Evolutionary conservation across 2,329 filamentous ascomycete genomes (phyloP).

Genomic region (Rhytidhysteron rufulum): DNA sequence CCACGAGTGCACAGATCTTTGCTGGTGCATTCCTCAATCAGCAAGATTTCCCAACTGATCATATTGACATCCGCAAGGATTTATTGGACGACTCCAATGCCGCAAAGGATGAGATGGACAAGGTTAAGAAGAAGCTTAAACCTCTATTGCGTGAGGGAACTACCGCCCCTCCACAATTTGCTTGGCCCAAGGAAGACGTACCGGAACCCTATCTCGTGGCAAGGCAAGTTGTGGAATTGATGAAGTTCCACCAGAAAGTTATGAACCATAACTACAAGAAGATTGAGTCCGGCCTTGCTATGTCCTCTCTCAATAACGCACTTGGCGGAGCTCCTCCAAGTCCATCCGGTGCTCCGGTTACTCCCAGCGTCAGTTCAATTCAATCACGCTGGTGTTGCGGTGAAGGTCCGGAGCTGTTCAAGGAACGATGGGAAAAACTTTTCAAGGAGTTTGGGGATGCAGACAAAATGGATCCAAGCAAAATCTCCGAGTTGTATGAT

Average conservation of each 20-base stretch:
- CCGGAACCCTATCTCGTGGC: constrained; percentile 93
- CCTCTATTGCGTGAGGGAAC: constrained; percentile 86
- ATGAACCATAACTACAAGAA: constrained; percentile 93
- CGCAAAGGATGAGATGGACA: constrained; percentile 98
- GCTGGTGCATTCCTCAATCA: constrained; percentile 82
- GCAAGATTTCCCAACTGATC: constrained; percentile 79
- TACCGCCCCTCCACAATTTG: constrained; percentile 89
- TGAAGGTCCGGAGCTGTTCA: constrained; percentile 91
- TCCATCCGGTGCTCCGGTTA: constrained; percentile 20
- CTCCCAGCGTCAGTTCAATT: constrained; percentile 47
- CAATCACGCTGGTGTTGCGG: constrained; percentile 95
- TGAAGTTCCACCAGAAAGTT: constrained; percentile 94
- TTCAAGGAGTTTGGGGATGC: constrained; percentile 95
- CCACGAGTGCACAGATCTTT: constrained; percentile 95
- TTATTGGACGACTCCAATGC: constrained; percentile 96
- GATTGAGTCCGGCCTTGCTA: constrained; percentile 61
- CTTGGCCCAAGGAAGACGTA: constrained; percentile 91
- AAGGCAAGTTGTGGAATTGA: constrained; percentile 84
- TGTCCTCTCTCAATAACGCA: constrained; percentile 58
- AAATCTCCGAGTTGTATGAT: constrained; percentile 97
- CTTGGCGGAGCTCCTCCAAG: constrained; percentile 23
- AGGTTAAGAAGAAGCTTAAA: constrained; percentile 99
- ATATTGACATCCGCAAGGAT: constrained; percentile 89
- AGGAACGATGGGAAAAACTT: constrained; percentile 96
- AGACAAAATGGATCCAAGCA: constrained; percentile 97